Conservation (phyloP, 2,329 filamentous ascomycete species). For the Calonectria henricotiae region DNA sequence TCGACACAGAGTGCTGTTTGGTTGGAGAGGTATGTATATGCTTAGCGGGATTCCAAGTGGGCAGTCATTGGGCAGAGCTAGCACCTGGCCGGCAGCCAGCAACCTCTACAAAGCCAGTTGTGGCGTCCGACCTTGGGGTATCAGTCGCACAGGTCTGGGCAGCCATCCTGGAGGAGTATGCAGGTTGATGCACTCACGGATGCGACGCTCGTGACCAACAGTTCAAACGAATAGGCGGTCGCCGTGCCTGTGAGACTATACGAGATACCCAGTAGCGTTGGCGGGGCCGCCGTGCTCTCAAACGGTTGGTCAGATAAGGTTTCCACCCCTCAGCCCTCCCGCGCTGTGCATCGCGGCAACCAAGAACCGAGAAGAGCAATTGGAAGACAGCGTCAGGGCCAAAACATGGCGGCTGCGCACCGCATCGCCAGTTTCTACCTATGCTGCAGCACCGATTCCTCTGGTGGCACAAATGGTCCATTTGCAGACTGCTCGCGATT, state of each 20-base stretch:
- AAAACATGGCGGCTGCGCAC: not conserved
- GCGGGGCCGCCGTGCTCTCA: slow-evolving; percentile 11
- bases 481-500: slow-evolving; percentile 9
- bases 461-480: slow-evolving; percentile 35
- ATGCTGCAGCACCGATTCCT: slow-evolving; percentile 20
- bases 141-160: slow-evolving; percentile 24
- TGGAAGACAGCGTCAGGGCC: not conserved
- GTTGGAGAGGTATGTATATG: slow-evolving; percentile 1
- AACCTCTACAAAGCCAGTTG: slow-evolving; percentile 34
- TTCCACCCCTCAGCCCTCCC: slow-evolving; percentile 23
- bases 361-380: not conserved
- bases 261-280: slow-evolving; percentile 11
- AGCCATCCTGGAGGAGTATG: slow-evolving; percentile 12
- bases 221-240: slow-evolving; percentile 13
- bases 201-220: slow-evolving; percentile 28
- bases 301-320: slow-evolving; percentile 35
- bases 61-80: slow-evolving; percentile 10
- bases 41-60: not conserved
- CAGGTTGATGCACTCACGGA: slow-evolving; percentile 18
- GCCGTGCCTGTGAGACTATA: slow-evolving; percentile 29
- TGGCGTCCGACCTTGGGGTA: slow-evolving; percentile 30
- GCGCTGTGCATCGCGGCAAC: slow-evolving; percentile 6
- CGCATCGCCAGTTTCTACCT: slow-evolving; percentile 21
- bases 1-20: not conserved
- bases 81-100: not conserved